A percentile compares a stretch with the other conserved stretches of the same genome.
These are phyloP conservation scores for Scheffersomyces amazonensis DNA, from an alignment of 805 yeast species.

Conservation along the genomic window DNA sequence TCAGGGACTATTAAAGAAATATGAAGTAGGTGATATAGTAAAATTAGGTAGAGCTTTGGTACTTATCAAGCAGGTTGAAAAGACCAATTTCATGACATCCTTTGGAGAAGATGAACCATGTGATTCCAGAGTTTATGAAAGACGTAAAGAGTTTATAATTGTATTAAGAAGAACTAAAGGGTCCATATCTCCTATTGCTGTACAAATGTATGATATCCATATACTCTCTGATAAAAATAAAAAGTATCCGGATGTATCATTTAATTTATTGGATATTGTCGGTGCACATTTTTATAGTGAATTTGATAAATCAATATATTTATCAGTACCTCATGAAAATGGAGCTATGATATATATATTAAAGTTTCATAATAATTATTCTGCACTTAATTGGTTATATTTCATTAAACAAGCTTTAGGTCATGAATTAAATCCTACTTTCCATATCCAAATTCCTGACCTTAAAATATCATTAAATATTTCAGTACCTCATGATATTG, in stretches of 20 bases:
- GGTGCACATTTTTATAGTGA: slow-evolving; percentile 56
- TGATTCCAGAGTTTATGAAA: slow-evolving; percentile 56
- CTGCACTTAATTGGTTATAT: slow-evolving; percentile 63
- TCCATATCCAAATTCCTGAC: slow-evolving; percentile 44
- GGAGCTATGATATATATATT: slow-evolving; percentile 47
- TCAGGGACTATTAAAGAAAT: slow-evolving; percentile 23
- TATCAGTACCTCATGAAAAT: slow-evolving; percentile 32
- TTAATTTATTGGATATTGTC: slow-evolving; percentile 15
- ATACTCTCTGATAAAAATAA: slow-evolving; percentile 11
- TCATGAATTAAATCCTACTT: slow-evolving; percentile 16
- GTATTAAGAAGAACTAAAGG: slow-evolving; percentile 66
- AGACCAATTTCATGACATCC: slow-evolving; percentile 9
- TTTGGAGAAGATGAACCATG: slow-evolving; percentile 50
- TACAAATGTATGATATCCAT: slow-evolving; percentile 62
- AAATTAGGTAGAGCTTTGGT: slow-evolving; percentile 69
- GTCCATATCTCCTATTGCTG: slow-evolving; percentile 46
- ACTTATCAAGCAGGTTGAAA: slow-evolving; percentile 45
- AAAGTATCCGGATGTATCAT: slow-evolving; percentile 18
- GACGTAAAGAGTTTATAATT: slow-evolving; percentile 79
- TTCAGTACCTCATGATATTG: slow-evolving; percentile 41
- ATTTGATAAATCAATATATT: slow-evolving; percentile 66
- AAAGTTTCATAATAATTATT: slow-evolving; percentile 48
- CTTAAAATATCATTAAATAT: slow-evolving; percentile 44
- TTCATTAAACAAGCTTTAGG: slow-evolving; percentile 52
- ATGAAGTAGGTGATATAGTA: slow-evolving; percentile 58